Conservation (phyloP, 2,329 filamentous ascomycete species). For the Tolypocladium amazonense region DNA sequence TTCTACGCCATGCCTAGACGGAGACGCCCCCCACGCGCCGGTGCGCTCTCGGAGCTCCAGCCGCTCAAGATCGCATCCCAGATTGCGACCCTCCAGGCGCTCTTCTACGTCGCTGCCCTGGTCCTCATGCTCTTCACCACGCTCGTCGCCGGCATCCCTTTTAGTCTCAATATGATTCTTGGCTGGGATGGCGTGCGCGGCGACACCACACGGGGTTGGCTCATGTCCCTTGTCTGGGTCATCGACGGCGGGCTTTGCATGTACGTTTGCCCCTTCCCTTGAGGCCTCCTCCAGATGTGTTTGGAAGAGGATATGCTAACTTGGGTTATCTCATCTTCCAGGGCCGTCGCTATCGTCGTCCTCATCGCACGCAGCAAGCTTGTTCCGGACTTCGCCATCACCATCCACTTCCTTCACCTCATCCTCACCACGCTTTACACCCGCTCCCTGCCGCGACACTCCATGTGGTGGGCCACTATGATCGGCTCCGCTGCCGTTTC, state of each 20-base stretch:
- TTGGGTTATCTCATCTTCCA: constrained; percentile 22
- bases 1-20: constrained; percentile 37
- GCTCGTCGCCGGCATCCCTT: constrained; percentile 45
- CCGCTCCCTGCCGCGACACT: constrained; percentile 60
- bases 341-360: constrained; percentile 72
- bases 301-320: neutral
- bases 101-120: constrained; percentile 42
- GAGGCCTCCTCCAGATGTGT: neutral
- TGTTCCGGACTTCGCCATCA: constrained; percentile 87
- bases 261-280: constrained; percentile 19
- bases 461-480: constrained; percentile 76
- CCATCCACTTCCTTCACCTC: constrained; percentile 76
- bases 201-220: constrained; percentile 52
- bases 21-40: constrained; percentile 46
- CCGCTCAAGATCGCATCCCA: constrained; percentile 49
- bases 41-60: constrained; percentile 50
- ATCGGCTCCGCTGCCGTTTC: constrained; percentile 31
- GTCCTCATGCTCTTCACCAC: constrained; percentile 47
- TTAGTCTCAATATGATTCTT: constrained; percentile 43
- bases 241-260: constrained; percentile 44
- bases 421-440: constrained; percentile 70
- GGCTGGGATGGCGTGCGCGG: constrained; percentile 49
- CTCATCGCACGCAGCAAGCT: constrained; percentile 85
- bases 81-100: constrained; percentile 44
- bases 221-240: constrained; percentile 47